Evolutionary conservation across 371 early-diverging fungal species (phyloP).

Genomic region (Batkoa obscura): DNA sequence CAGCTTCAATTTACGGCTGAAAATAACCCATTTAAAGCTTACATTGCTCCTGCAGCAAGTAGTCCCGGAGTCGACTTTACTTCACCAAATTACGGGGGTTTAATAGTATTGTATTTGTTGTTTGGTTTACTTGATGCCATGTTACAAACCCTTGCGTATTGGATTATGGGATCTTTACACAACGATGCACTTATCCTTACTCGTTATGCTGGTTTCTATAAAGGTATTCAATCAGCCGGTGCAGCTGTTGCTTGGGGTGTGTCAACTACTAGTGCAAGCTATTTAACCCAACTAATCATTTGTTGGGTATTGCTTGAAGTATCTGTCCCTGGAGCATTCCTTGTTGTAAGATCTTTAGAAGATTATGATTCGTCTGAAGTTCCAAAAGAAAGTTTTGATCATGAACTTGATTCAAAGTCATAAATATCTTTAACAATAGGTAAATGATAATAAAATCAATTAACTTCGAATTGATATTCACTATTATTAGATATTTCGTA

Average conservation of each 20-base stretch:
- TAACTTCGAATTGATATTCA: no score
- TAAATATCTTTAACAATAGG: no score
- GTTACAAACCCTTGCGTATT: slow-evolving; percentile 33
- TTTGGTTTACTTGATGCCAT: slow-evolving; percentile 49
- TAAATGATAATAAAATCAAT: no score
- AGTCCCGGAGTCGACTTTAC: slow-evolving; percentile 17
- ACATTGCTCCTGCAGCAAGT: slow-evolving; percentile 11
- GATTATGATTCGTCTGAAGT: no score
- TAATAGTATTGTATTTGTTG: slow-evolving; percentile 36
- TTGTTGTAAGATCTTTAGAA: slow-evolving; percentile 8
- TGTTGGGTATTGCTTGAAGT: slow-evolving; percentile 18
- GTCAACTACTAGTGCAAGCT: slow-evolving; percentile 12
- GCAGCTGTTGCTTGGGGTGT: slow-evolving; percentile 31
- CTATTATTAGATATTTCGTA: no score
- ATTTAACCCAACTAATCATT: slow-evolving; percentile 17
- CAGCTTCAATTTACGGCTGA: slow-evolving; percentile 24
- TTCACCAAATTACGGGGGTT: slow-evolving; percentile 21
- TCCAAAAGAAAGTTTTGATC: no score
- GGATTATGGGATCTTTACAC: slow-evolving; percentile 47
- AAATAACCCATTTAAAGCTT: slow-evolving; percentile 35
- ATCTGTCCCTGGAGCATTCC: slow-evolving; percentile 15
- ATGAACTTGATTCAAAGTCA: no score
- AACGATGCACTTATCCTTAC: slow-evolving; percentile 44
- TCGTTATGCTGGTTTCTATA: slow-evolving; percentile 65
- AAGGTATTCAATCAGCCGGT: slow-evolving; percentile 55